Base-by-base conservation (phyloP, 148 eudicot genomes). In the Camellia japonica region DNA sequence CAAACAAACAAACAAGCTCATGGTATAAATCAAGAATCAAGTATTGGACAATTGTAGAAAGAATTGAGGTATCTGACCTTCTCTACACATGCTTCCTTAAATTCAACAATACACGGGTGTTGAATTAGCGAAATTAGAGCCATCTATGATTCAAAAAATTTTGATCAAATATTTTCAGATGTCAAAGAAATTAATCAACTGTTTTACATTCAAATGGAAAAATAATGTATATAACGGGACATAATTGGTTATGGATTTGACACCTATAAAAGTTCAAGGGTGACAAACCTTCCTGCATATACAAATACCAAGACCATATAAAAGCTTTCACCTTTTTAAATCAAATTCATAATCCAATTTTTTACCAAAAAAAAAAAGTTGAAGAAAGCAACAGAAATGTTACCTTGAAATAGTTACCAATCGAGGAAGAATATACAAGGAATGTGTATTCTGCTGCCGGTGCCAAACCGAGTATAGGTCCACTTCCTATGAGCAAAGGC, bases 61-160 rank as follows among this genome's bases (percentile, higher is more conserved):
- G 15, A 71, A 64, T n/a, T 23, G 14, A 44, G 55, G 62, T 14
- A 56, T 71, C 86, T 84, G 78, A 95, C 99, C 97, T 95, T 95
- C 80, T 95, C 99, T 13, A 95, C 98, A 97, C 99, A 95, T 64
- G 98, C 99, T 85, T 95, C 99, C 88, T 93, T 95, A 47, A 85
- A 95, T 77, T 95, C 98, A 59, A 95, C 99, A 84, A 95, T 93
- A 82, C 87, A 95, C 0, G 97, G 98, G 77, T 95, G 99, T 85
- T 92, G 92, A 84, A 95, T 91, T 51, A 97, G 88, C 14, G 99
- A 97, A 82, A 95, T 95, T 51, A 95, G 83, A 47, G 99, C 97
- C 99, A 96, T 96, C 99, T 95, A 84, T 73, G 86, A 74, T 65
- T 19, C 75, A 59, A 47, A 67, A 42, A 14, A 60, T 20, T 30